phyloP scores from a whole-genome alignment of 2,329 filamentous ascomycete genomes.

The Zalaria sp. region DNA sequence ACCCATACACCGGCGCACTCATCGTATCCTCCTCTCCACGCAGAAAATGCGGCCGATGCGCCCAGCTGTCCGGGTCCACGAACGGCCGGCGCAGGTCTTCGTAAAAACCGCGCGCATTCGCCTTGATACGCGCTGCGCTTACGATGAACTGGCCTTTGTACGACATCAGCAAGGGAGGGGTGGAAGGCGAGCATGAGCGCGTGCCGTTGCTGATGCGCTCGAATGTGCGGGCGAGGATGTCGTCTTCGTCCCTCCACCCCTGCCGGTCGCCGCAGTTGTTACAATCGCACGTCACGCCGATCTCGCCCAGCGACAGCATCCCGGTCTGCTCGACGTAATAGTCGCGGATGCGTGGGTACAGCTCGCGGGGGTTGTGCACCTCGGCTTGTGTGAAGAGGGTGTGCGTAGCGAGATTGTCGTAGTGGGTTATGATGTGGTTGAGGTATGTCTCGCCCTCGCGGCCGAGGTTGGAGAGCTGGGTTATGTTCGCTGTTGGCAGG shows the following conservation, averaged over 20 bases:
- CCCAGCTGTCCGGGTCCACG: too few relatives aligned
- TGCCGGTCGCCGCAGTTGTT: slow-evolving; percentile 24
- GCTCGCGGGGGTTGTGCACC: slow-evolving; percentile 23
- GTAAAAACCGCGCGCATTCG: slow-evolving; percentile 19
- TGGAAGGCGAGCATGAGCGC: too few relatives aligned
- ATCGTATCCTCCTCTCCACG: too few relatives aligned
- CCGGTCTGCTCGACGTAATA: slow-evolving; percentile 28
- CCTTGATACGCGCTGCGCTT: slow-evolving; percentile 28
- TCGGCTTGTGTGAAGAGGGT: slow-evolving; percentile 35
- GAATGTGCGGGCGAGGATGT: too few relatives aligned
- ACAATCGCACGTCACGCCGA: slow-evolving; percentile 25
- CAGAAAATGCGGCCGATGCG: too few relatives aligned
- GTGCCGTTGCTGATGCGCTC: too few relatives aligned
- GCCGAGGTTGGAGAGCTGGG: slow-evolving; percentile 24
- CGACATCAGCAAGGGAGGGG: slow-evolving; percentile 19
- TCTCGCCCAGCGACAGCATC: slow-evolving; percentile 29
- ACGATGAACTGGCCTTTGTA: slow-evolving; percentile 36
- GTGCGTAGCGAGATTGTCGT: slow-evolving; percentile 29
- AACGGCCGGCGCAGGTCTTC: slow-evolving; percentile 12
- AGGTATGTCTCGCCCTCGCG: slow-evolving; percentile 33
- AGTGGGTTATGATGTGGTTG: slow-evolving; percentile 28
- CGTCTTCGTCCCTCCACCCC: slow-evolving; percentile 22
- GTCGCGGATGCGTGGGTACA: slow-evolving; percentile 23
- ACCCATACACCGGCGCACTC: too few relatives aligned
- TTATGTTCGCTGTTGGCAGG: slow-evolving; percentile 9